Evolutionary conservation across 257 asterid genomes (phyloP), one percentile per base, ranked within the genome.

Genomic region (Vinca minor): DNA sequence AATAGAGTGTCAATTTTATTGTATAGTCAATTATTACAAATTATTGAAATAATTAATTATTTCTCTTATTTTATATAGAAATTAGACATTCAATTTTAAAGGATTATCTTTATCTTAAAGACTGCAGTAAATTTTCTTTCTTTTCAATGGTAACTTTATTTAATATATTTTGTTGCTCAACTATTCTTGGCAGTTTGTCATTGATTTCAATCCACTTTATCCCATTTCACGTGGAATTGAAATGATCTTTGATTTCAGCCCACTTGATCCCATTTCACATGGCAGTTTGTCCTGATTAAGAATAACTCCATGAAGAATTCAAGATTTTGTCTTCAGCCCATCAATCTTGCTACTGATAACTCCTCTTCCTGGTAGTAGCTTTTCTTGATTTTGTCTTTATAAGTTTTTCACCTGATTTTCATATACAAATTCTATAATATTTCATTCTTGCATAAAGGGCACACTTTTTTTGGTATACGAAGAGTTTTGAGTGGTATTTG

Each of bases 121-220:
- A 0, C 47, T 42, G 47, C 47, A 11, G 39, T 38, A 45, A 32
- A 26, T 44, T 45, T 48, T 5, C 18, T 34, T 10, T 17, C 42
- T 35, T 31, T 6, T 32, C 69, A 62, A 20, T 23, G 60, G 72
- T 68, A 18, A 63, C 59, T 14, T 71, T 48, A 32, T 59, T 76
- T 64, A 68, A 44, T 59, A 10, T 58, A 55, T 59, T 48, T n/a
- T n/a, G n/a, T n/a, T n/a, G n/a, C n/a, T n/a, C n/a, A n/a, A n/a
- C n/a, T n/a, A n/a, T n/a, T n/a, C n/a, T 13, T 4, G 59, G 42
- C 55, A 41, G 59, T n/a, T 53, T 71, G 68, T 65, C n/a, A 71
- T 42, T 67, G 64, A 49, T 29, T 46, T 66, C 62, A 26, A 7
- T 58, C 55, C 63, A 64, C 68, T 53, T 68, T 67, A 61, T 68